Evolutionary conservation across 1,139 yeast species (phyloP).

Genomic region (Pneumocystis sp.): DNA sequence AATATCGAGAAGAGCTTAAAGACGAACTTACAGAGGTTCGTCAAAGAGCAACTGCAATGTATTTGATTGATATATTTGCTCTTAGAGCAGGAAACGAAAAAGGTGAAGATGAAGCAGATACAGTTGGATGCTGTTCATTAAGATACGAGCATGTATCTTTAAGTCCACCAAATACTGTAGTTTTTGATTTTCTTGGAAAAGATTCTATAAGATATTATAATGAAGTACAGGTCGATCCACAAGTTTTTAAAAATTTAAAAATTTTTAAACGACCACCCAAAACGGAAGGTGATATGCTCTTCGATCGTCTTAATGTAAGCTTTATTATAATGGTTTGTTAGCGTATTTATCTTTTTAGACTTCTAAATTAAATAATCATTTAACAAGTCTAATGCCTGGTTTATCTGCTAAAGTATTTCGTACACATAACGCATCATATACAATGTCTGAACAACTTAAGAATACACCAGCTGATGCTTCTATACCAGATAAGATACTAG

Average conservation of each 20-base stretch:
- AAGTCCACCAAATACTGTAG: slow-evolving; percentile 71
- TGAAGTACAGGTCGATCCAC: slow-evolving; percentile 78
- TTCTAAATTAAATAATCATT: slow-evolving; percentile 61
- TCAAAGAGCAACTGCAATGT: slow-evolving; percentile 89
- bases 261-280: slow-evolving; percentile 81
- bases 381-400: slow-evolving; percentile 83
- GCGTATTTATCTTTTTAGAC: slow-evolving; percentile 28
- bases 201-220: slow-evolving; percentile 87
- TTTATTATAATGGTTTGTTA: background rate
- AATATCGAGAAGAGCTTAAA: slow-evolving; percentile 56
- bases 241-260: slow-evolving; percentile 75
- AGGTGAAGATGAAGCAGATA: slow-evolving; percentile 94
- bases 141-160: slow-evolving; percentile 78
- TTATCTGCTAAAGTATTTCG: slow-evolving; percentile 94
- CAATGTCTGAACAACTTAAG: slow-evolving; percentile 91
- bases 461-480: slow-evolving; percentile 71
- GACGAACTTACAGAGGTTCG: slow-evolving; percentile 70
- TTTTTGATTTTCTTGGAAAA: slow-evolving; percentile 92
- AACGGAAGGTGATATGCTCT: slow-evolving; percentile 79
- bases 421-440: slow-evolving; percentile 90
- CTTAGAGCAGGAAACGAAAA: slow-evolving; percentile 98
- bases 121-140: slow-evolving; percentile 94
- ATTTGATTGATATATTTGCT: slow-evolving; percentile 85
- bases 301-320: slow-evolving; percentile 55
- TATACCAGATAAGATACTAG: slow-evolving; percentile 71